Base-by-base conservation (phyloP, 495 filamentous ascomycete genomes). In the Neurospora discreta region DNA sequence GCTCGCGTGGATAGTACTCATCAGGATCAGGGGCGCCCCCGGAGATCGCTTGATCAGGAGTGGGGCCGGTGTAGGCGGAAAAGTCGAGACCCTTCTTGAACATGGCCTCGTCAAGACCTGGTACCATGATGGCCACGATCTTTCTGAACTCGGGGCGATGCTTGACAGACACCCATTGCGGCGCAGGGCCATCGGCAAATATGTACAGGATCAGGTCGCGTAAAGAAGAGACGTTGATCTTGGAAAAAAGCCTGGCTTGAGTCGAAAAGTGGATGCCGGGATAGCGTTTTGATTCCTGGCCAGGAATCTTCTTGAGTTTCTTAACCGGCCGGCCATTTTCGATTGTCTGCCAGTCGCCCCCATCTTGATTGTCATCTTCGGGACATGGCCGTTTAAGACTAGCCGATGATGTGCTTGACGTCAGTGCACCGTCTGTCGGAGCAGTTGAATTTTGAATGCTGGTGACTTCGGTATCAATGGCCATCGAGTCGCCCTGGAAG, bases 91-190 rank as follows among this genome's bases (percentile, higher is more conserved):
- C 85, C 30, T 87, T 87, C 82, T 93, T 88, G 80, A 98, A 96
- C 92, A 97, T 95, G 39, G 89, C 91, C 74, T 91, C 87, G 79
- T 97, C 94, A 16, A 98, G 80, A 13, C 95, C 95, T 1, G 95
- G 96, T 8, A 97, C 91, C 91, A 98, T 95, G 72, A 98, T 81
- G n/a, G 94, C 88, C 18, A 97, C 95, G 26, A 93, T 90, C 79
- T 94, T 96, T 42, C 89, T 85, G 69, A 98, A 90, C 74, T 90
- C 84, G 1, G 86, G 85, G 69, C 93, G 91, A 77, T 97, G 87
- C 75, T 88, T 87, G 67, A 97, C 85, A 26, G 92, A 88, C 20
- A 97, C 88, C 91, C 94, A 99, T 81, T 95, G 91, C 5, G 96
- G 95, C 7, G 90, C 88, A 0, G 81, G 73, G 1, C 91, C 95